Percentiles rank a stretch among this genome's conserved stretches.
These are phyloP conservation scores for Geopyxis carbonaria DNA, from an alignment of 495 filamentous ascomycete species.

Conservation along the genomic window DNA sequence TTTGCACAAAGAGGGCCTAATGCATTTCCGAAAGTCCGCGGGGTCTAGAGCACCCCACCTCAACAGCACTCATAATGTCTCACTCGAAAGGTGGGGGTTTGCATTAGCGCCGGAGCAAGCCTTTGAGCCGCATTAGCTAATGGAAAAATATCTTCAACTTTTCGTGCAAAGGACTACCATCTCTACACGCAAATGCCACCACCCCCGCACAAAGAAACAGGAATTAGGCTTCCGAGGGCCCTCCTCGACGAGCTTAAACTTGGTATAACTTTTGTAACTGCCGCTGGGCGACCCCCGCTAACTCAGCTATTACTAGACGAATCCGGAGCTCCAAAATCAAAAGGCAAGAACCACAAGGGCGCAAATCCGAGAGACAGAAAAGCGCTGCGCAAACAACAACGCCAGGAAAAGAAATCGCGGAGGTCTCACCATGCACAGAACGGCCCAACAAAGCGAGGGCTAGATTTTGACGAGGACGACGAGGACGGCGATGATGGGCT, in stretches of 20 bases:
- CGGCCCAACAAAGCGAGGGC: slow-evolving; percentile 7
- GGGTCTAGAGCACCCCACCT: too few species aligned
- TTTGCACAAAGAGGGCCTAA: too few species aligned
- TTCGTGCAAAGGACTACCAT: background rate
- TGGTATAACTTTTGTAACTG: slow-evolving; percentile 12
- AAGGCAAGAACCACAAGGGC: background rate
- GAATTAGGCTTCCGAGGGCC: slow-evolving; percentile 37
- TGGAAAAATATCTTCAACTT: too few species aligned
- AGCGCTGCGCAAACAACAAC: slow-evolving; percentile 34
- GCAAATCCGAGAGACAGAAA: slow-evolving; percentile 29
- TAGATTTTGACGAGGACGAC: slow-evolving; percentile 3
- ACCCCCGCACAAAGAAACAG: slow-evolving; percentile 3
- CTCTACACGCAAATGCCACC: background rate
- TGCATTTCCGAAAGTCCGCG: too few species aligned
- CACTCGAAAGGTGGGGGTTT: too few species aligned
- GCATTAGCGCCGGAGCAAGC: too few species aligned
- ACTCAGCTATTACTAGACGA: background rate
- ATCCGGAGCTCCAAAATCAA: background rate
- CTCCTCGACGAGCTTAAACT: slow-evolving; percentile 43
- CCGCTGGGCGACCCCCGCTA: background rate
- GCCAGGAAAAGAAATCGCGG: slow-evolving; percentile 28
- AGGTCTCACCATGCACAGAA: slow-evolving; percentile 13
- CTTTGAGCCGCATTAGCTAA: too few species aligned
- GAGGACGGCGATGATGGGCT: slow-evolving; percentile 20
- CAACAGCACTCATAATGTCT: too few species aligned